Percentiles rank a stretch among this genome's conserved stretches.
phyloP scores from a whole-genome alignment of 305 asterid genomes.

The Fraxinus paxiana region DNA sequence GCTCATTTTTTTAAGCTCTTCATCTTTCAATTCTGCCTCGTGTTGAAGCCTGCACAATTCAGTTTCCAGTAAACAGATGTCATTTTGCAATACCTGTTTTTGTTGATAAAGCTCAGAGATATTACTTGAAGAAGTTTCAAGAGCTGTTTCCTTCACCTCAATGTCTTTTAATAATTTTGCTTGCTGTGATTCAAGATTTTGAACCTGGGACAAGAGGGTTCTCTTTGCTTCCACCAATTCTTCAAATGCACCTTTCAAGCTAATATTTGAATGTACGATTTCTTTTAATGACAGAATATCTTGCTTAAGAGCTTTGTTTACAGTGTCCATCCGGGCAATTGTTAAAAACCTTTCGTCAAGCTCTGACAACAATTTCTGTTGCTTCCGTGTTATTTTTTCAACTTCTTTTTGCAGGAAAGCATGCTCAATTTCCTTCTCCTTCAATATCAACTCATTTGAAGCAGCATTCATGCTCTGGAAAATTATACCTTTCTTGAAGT shows the following conservation, averaged over 20 bases:
- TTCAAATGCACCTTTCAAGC: slow-evolving; percentile 31
- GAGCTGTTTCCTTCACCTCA: slow-evolving; percentile 54
- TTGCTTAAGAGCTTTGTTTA: slow-evolving; percentile 35
- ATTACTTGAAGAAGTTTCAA: slow-evolving; percentile 46
- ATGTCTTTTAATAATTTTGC: slow-evolving; percentile 45
- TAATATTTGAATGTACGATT: slow-evolving; percentile 25
- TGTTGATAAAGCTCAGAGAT: slow-evolving; percentile 49
- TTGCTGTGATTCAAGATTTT: slow-evolving; percentile 37
- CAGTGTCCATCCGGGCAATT: slow-evolving; percentile 25
- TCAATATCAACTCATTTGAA: slow-evolving; percentile 46
- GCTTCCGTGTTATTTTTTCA: slow-evolving; percentile 31
- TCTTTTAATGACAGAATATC: slow-evolving; percentile 36
- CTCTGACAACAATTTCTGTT: slow-evolving; percentile 27
- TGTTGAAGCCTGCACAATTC: slow-evolving; percentile 41
- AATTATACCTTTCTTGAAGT: slow-evolving; percentile 46
- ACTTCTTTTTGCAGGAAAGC: slow-evolving; percentile 20
- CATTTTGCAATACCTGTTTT: slow-evolving; percentile 44
- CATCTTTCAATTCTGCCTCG: slow-evolving; percentile 53
- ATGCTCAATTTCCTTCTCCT: slow-evolving; percentile 47
- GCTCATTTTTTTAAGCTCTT: slow-evolving; percentile 39
- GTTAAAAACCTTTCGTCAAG: slow-evolving; percentile 26
- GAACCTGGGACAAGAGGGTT: slow-evolving; percentile 34
- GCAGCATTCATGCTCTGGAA: slow-evolving; percentile 56
- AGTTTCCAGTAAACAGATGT: slow-evolving; percentile 37
- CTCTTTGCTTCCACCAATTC: slow-evolving; percentile 33